Base-by-base conservation (phyloP, 768 basidiomycete species). In the Cystobasidium ongulense region DNA sequence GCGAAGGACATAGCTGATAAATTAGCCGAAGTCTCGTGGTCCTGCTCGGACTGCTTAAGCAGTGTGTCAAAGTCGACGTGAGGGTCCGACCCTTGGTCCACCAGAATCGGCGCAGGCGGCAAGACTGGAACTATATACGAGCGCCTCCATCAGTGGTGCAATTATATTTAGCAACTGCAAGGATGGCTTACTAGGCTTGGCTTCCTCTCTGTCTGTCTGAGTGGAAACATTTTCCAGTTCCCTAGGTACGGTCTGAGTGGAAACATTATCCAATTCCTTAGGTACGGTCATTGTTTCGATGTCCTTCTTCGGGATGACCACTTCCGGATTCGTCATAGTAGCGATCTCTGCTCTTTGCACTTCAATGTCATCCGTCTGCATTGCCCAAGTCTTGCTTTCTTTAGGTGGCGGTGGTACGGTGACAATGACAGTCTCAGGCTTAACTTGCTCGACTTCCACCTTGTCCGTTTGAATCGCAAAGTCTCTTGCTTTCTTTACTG, bases 51-150 rank as follows among this genome's bases (percentile, higher is more conserved):
- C 27, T 35, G 23, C 36, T 35, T 46, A 25, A 31, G 25, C 63
- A 46, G 36, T 17, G 63, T 36, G n/a, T n/a, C 15, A 13, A 90
- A 84, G 41, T 91, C 86, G 21, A 87, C 87, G 77, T 91, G 89
- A 80, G 88, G 86, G 79, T 92, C 91, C n/a, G 83, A 84, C 66
- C 88, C 88, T 80, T 86, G 87, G 79, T 88, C 88, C 76, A 92
- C 85, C 80, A 59, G 25, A 7, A 59, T 29, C 3, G 25, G 46
- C 46, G 46, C 46, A 21, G 46, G 46, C n/a, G n/a, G n/a, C n/a
- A n/a, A n/a, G 5, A 21, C 46, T 50, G 7, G 46, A 50, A 50
- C n/a, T n/a, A n/a, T n/a, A n/a, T n/a, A n/a, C n/a, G n/a, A n/a
- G n/a, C n/a, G n/a, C n/a, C n/a, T n/a, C n/a, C n/a, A n/a, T n/a